Percentiles rank a stretch among this genome's conserved stretches.
phyloP scores from a whole-genome alignment of 495 filamentous ascomycete genomes.

The Podospora australis region DNA sequence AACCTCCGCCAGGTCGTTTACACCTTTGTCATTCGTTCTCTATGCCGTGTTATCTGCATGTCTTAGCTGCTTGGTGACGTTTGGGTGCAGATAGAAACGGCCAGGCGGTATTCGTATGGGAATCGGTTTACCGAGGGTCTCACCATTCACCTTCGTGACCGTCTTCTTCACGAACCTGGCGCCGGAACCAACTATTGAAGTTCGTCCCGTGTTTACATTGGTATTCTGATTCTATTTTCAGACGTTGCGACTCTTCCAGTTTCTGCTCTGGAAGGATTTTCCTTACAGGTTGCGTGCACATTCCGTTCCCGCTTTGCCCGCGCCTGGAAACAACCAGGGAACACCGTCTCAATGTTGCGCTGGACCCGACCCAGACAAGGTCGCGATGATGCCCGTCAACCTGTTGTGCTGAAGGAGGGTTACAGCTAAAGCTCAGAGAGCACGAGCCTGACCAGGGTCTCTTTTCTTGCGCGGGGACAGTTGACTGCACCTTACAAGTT shows the following conservation, averaged over 20 bases:
- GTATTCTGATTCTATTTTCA: background rate
- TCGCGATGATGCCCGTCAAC: background rate
- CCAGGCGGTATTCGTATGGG: background rate
- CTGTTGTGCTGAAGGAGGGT: slow-evolving; percentile 2
- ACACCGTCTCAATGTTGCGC: background rate
- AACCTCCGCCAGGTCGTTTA: background rate
- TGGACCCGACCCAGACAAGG: slow-evolving; percentile 1
- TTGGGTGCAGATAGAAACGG: no score
- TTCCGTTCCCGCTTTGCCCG: slow-evolving; percentile 4
- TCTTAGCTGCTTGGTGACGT: background rate
- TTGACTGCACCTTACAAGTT: background rate
- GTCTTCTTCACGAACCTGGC: background rate
- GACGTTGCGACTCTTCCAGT: background rate
- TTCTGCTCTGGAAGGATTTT: slow-evolving; percentile 3
- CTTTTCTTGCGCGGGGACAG: background rate
- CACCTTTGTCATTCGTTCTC: background rate
- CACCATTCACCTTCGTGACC: background rate
- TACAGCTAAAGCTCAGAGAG: slow-evolving; percentile 5
- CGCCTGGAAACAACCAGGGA: background rate
- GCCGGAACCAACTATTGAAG: background rate
- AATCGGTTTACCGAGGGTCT: background rate
- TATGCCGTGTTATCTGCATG: no score
- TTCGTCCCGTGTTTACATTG: background rate
- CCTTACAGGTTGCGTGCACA: slow-evolving; percentile 7
- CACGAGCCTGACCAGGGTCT: background rate